Evolutionary conservation across 164 flowering plant species (phyloP).

Genomic region (Protea cynaroides): DNA sequence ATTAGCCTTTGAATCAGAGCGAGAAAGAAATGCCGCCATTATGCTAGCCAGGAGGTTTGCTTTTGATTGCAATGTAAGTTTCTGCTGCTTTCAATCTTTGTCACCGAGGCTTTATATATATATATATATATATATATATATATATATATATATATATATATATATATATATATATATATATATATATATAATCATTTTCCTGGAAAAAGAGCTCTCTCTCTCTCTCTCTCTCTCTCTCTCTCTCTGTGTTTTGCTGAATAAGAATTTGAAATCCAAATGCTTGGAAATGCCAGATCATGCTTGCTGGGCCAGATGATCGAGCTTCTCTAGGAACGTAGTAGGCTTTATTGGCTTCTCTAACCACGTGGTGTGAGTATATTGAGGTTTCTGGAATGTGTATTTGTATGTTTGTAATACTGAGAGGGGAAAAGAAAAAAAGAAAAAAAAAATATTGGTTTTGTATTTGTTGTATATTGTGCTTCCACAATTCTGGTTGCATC

Average conservation of each 20-base stretch:
- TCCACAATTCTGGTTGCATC: slow-evolving; percentile 16
- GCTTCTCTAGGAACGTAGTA: slow-evolving; percentile 31
- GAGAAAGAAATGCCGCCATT: slow-evolving; percentile 89
- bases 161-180: too few species aligned
- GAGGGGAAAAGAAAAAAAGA: background rate
- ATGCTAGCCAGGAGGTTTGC: slow-evolving; percentile 90
- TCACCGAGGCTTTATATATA: too few species aligned
- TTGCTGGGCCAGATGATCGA: slow-evolving; percentile 78
- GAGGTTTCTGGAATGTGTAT: slow-evolving; percentile 19
- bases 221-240: too few species aligned
- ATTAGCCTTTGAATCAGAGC: slow-evolving; percentile 81
- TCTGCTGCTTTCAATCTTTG: background rate
- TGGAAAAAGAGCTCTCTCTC: background rate
- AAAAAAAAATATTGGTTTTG: slow-evolving; percentile 1
- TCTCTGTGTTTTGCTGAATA: too few species aligned
- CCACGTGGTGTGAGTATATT: slow-evolving; percentile 28
- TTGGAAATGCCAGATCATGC: slow-evolving; percentile 50
- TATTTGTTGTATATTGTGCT: slow-evolving; percentile 14
- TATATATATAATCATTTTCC: too few species aligned
- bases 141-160: too few species aligned
- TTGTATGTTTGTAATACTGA: slow-evolving; percentile 21
- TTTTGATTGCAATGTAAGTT: slow-evolving; percentile 81
- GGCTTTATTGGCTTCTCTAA: background rate
- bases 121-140: too few species aligned
- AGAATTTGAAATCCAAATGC: background rate